Percentiles rank a stretch among this genome's conserved stretches.
phyloP scores from a whole-genome alignment of 257 asterid genomes.

The Salvia rosmarinus region DNA sequence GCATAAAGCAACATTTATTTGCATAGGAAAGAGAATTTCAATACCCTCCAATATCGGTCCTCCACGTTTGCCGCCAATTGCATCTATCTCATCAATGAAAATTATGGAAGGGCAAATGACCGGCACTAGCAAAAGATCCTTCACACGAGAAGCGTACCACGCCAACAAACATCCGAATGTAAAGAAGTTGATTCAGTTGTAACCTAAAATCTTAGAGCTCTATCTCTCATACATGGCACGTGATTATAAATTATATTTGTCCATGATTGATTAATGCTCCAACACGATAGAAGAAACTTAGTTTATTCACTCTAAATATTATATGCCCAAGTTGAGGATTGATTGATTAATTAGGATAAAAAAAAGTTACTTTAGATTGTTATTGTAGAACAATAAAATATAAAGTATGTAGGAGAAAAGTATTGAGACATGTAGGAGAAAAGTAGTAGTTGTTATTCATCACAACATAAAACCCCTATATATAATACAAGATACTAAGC shows the following conservation, averaged over 20 bases:
- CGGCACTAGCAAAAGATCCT: constrained; percentile 97
- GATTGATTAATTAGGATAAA: background rate
- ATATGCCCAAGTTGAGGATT: constrained; percentile 12
- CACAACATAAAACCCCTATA: too few relatives aligned
- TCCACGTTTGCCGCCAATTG: constrained; percentile 98
- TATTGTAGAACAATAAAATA: too few relatives aligned
- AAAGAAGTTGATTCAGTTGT: constrained; percentile 29
- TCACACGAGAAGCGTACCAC: constrained; percentile 99
- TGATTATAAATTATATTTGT: background rate
- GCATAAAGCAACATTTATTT: constrained; percentile 24
- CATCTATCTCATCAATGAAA: constrained; percentile 98
- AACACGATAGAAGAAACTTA: background rate
- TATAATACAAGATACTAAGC: too few relatives aligned
- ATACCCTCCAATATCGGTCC: constrained; percentile 99
- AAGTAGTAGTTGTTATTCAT: too few relatives aligned
- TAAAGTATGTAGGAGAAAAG: too few relatives aligned
- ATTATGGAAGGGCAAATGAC: constrained; percentile 94
- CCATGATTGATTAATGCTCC: background rate
- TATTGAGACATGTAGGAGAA: too few relatives aligned
- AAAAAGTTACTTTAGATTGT: background rate
- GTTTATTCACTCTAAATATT: background rate
- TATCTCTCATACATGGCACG: constrained; percentile 7
- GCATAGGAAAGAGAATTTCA: constrained; percentile 31
- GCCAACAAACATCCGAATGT: constrained; percentile 93
- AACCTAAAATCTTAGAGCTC: constrained; percentile 24